Percentiles rank a stretch among this genome's conserved stretches.
Evolutionary conservation across 192 early-diverging fungal genomes (phyloP).

Genomic region (Coemansia sp.): DNA sequence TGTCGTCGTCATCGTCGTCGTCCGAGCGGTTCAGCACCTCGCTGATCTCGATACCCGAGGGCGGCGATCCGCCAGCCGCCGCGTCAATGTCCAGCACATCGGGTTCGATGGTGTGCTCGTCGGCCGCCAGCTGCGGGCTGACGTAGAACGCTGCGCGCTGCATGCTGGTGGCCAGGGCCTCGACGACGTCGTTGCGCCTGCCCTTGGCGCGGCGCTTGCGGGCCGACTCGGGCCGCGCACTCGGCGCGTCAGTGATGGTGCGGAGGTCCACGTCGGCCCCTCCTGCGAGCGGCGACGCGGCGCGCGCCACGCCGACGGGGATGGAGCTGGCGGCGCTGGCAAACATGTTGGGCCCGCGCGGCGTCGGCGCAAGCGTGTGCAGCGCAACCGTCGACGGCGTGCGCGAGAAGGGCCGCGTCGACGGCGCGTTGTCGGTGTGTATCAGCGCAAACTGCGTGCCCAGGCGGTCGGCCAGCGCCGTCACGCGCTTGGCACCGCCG

Average conservation of each 20-base stretch:
- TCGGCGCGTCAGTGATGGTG: slow-evolving; percentile 13
- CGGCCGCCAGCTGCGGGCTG: slow-evolving; percentile 33
- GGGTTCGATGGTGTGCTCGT: slow-evolving; percentile 42
- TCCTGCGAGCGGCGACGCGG: slow-evolving; percentile 25
- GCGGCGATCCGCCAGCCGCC: slow-evolving; percentile 11
- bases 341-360: slow-evolving; percentile 49
- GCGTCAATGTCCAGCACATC: slow-evolving; percentile 41
- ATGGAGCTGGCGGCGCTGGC: slow-evolving; percentile 39
- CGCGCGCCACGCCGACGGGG: slow-evolving; percentile 21
- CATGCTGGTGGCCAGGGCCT: slow-evolving; percentile 8
- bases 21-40: slow-evolving; percentile 48
- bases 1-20: slow-evolving; percentile 46
- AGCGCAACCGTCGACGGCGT: slow-evolving; percentile 50
- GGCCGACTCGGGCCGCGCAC: background rate
- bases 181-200: slow-evolving; percentile 7
- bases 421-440: slow-evolving; percentile 74
- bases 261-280: slow-evolving; percentile 31
- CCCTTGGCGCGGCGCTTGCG: background rate
- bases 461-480: slow-evolving; percentile 89
- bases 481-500: slow-evolving; percentile 93
- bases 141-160: slow-evolving; percentile 47
- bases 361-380: slow-evolving; percentile 49
- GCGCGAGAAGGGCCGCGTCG: slow-evolving; percentile 47
- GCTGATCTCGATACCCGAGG: slow-evolving; percentile 39
- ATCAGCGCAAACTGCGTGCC: slow-evolving; percentile 94